phyloP scores from a whole-genome alignment of 495 filamentous ascomycete species.

The Xylaria scruposa region DNA sequence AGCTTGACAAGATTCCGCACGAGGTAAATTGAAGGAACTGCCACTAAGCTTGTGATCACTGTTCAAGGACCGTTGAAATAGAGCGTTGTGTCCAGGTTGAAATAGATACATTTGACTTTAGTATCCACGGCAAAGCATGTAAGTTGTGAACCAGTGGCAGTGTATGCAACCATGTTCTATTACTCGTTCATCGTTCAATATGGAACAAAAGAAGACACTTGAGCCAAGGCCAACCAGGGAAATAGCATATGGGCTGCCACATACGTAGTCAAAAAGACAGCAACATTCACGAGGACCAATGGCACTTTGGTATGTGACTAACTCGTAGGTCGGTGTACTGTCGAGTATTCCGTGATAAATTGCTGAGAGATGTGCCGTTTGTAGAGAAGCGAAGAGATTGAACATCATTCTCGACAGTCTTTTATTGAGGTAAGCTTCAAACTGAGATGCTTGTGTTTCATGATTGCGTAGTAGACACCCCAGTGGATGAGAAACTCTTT shows the following conservation, averaged over 20 bases:
- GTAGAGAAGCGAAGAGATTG: not conserved
- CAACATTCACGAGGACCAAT: too few relatives aligned
- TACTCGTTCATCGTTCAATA: not conserved
- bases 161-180: not conserved
- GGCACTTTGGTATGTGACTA: too few relatives aligned
- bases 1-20: not conserved
- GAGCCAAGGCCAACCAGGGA: not conserved
- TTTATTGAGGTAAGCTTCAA: not conserved
- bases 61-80: too few relatives aligned
- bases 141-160: too few relatives aligned
- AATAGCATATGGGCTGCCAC: not conserved
- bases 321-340: too few relatives aligned
- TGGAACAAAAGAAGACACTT: not conserved
- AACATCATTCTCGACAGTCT: not conserved
- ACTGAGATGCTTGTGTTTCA: too few relatives aligned
- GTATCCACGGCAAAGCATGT: not conserved
- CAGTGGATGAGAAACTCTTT: too few relatives aligned
- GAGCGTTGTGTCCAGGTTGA: too few relatives aligned
- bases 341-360: not conserved
- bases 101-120: not conserved
- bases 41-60: not conserved
- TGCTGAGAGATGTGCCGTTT: not conserved
- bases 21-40: not conserved
- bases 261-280: not conserved
- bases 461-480: too few relatives aligned